Evolutionary conservation across 495 filamentous ascomycete species (phyloP).

Genomic region (Paragyromitra xinjiangensis): DNA sequence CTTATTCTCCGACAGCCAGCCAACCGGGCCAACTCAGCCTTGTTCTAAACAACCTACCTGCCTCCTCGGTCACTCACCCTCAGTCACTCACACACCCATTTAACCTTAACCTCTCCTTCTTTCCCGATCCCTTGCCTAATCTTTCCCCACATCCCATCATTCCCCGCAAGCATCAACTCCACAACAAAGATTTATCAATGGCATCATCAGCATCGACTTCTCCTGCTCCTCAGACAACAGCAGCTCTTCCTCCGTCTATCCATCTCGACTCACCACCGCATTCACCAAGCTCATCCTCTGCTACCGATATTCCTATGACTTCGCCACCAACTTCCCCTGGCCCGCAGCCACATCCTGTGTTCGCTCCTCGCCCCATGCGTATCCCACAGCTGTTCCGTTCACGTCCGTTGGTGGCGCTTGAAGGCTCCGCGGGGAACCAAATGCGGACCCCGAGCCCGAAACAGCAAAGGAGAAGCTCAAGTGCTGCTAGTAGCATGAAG

Average conservation of each 20-base stretch:
- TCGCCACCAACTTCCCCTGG: constrained; percentile 48
- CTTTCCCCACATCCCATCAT: constrained; percentile 33
- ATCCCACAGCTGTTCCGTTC: constrained; percentile 49
- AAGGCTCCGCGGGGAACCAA: constrained; percentile 42
- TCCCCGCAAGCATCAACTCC: constrained; percentile 29
- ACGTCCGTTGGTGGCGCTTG: constrained; percentile 48
- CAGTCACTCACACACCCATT: constrained; percentile 3
- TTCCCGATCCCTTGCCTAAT: constrained; percentile 25
- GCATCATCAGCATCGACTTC: constrained; percentile 44
- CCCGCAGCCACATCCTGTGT: constrained; percentile 42
- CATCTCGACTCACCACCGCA: constrained; percentile 42
- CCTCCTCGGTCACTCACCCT: constrained; percentile 20
- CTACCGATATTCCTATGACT: constrained; percentile 16
- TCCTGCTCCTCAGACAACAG: constrained; percentile 20
- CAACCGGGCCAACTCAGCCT: constrained; percentile 33
- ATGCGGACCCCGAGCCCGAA: constrained; percentile 49
- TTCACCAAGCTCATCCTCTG: constrained; percentile 5
- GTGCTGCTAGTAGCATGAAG: constrained; percentile 43
- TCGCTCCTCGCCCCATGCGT: constrained; percentile 50
- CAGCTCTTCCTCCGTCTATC: constrained; percentile 34
- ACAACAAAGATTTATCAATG: constrained; percentile 30
- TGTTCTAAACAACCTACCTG: constrained; percentile 16
- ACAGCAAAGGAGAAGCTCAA: constrained; percentile 40
- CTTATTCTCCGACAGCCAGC: constrained; percentile 37
- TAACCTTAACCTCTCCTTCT: constrained; percentile 44